These are phyloP conservation scores for Botryosphaeria dothidea DNA, from an alignment of 2,329 filamentous ascomycete genomes.

Conservation along the genomic window DNA sequence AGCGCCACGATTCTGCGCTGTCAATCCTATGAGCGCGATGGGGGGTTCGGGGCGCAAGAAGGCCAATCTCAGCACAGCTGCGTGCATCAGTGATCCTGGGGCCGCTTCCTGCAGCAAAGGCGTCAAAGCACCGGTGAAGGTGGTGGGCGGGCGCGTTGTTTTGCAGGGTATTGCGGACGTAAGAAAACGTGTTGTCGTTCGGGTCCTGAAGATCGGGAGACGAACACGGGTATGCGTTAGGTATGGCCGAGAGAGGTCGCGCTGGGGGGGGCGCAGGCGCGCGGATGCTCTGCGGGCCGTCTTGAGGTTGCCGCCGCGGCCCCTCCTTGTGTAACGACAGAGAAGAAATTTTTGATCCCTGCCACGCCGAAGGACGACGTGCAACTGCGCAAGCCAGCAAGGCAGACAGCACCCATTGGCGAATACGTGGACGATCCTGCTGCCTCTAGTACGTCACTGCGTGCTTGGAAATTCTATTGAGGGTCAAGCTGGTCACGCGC, in stretches of 20 bases:
- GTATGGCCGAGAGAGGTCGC: not conserved
- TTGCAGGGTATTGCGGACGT: not conserved
- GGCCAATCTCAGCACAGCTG: not conserved
- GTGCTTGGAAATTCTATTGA: not conserved
- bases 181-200: not conserved
- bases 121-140: not conserved
- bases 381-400: not conserved
- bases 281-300: not conserved
- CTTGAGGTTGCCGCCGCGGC: not conserved
- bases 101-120: not conserved
- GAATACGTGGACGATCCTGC: not conserved
- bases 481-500: not conserved
- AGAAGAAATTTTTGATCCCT: not conserved
- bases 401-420: not conserved
- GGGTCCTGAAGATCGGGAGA: not conserved
- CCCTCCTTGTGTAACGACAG: not conserved
- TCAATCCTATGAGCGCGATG: not conserved
- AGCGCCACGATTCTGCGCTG: constrained; percentile 4
- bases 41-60: not conserved
- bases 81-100: not conserved
- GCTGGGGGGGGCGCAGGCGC: constrained; percentile 1
- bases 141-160: not conserved
- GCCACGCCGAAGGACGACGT: not conserved
- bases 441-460: not conserved
- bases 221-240: not conserved